These are phyloP conservation scores for Podospora pseudocomata DNA, from an alignment of 495 filamentous ascomycete genomes.

Conservation along the genomic window DNA sequence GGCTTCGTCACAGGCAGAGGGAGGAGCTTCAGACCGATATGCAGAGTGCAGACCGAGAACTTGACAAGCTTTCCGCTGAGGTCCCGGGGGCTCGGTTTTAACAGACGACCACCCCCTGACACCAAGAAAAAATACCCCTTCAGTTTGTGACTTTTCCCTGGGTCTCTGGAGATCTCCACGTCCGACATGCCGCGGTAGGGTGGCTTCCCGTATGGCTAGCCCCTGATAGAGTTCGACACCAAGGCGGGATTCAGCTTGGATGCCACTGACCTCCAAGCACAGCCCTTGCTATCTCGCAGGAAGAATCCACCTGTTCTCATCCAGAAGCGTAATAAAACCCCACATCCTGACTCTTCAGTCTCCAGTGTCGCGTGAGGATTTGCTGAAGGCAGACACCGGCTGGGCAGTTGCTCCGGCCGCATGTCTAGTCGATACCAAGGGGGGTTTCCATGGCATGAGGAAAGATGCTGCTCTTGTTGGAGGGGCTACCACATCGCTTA, in stretches of 20 bases:
- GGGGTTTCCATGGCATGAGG: background rate
- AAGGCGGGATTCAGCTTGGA: conserved; percentile 3
- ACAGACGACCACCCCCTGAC: background rate
- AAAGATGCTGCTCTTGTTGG: background rate
- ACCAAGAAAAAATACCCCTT: background rate
- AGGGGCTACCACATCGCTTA: background rate
- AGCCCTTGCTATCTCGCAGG: conserved; percentile 1
- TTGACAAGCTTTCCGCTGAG: background rate
- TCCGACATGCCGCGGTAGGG: background rate
- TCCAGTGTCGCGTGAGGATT: background rate
- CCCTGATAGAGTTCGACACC: conserved; percentile 12
- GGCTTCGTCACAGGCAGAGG: background rate
- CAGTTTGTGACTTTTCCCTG: background rate
- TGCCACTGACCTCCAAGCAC: conserved; percentile 6
- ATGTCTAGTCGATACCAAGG: background rate
- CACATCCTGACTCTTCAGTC: background rate
- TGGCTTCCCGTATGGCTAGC: conserved; percentile 1
- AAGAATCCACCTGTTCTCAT: background rate
- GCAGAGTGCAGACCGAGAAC: background rate
- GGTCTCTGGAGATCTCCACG: background rate
- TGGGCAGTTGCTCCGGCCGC: background rate
- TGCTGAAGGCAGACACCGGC: background rate
- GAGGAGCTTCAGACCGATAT: background rate
- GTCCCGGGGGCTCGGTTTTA: background rate
- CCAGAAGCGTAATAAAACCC: background rate